A percentile compares a stretch with the other conserved stretches of the same genome.
phyloP scores from a whole-genome alignment of 257 asterid genomes.

The Scutellaria baicalensis region DNA sequence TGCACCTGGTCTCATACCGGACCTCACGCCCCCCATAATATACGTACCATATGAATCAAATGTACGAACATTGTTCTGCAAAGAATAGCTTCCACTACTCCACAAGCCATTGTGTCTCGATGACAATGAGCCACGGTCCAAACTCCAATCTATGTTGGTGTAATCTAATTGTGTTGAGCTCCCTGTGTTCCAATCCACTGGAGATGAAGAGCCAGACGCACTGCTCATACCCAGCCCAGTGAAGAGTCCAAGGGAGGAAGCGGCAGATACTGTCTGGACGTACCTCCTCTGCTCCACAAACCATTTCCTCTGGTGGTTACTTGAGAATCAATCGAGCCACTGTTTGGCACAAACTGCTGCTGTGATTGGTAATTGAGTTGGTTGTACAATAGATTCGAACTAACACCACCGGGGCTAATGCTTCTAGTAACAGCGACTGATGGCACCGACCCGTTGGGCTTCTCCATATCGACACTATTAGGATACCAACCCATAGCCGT shows the following conservation, averaged over 20 bases:
- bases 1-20: constrained; percentile 51
- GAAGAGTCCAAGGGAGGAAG: constrained; percentile 64
- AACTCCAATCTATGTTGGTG: constrained; percentile 57
- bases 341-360: constrained; percentile 27
- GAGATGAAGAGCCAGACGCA: constrained; percentile 38
- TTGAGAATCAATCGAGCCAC: constrained; percentile 31
- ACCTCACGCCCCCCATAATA: constrained; percentile 36
- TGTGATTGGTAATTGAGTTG: constrained; percentile 38
- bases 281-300: constrained; percentile 38
- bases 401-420: constrained; percentile 28
- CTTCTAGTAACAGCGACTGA: constrained; percentile 34
- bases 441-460: constrained; percentile 33
- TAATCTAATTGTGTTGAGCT: constrained; percentile 43
- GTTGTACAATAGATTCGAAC: constrained; percentile 34
- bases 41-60: constrained; percentile 41
- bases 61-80: constrained; percentile 31
- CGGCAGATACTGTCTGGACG: constrained; percentile 45
- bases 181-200: constrained; percentile 55
- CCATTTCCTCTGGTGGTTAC: constrained; percentile 25
- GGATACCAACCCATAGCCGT: constrained; percentile 43
- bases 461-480: constrained; percentile 20
- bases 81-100: constrained; percentile 33
- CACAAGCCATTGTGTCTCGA: constrained; percentile 33
- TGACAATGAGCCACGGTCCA: constrained; percentile 32
- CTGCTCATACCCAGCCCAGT: constrained; percentile 37